A percentile compares a stretch with the other conserved stretches of the same genome.
Evolutionary conservation across 2,329 filamentous ascomycete species (phyloP).

Genomic region (Colletotrichum chlorophyti): DNA sequence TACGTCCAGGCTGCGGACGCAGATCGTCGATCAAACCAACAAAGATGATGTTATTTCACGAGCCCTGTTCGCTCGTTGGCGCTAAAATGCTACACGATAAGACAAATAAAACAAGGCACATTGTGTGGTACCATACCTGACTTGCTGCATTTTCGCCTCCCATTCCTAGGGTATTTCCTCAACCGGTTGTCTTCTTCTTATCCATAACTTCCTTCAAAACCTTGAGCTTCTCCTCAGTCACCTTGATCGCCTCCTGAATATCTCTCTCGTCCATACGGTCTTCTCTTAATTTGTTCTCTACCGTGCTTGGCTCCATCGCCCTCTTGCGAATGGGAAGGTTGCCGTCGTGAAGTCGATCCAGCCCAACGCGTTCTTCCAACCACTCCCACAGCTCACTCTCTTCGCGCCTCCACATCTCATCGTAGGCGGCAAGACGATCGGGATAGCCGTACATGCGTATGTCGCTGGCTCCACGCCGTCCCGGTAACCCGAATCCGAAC

Average conservation of each 20-base stretch:
- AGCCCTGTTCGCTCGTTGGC: conserved; percentile 26
- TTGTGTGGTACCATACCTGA: conserved; percentile 27
- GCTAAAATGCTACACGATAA: conserved; percentile 28
- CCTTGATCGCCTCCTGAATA: conserved; percentile 79
- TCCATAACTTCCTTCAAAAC: conserved; percentile 78
- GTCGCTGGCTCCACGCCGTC: conserved; percentile 35
- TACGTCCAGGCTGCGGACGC: neutral
- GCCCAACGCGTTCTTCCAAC: conserved; percentile 84
- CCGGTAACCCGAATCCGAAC: conserved; percentile 67
- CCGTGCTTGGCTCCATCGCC: conserved; percentile 59
- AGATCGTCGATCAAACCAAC: neutral
- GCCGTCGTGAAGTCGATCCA: conserved; percentile 63
- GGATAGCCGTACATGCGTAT: conserved; percentile 54
- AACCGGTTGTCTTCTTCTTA: conserved; percentile 51
- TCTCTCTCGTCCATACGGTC: conserved; percentile 74
- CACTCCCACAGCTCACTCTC: conserved; percentile 92
- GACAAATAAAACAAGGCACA: conserved; percentile 16
- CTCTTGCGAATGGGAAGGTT: conserved; percentile 50
- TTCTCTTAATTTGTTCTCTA: conserved; percentile 65
- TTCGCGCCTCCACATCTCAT: conserved; percentile 89
- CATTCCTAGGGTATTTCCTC: conserved; percentile 19
- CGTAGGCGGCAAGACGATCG: conserved; percentile 81
- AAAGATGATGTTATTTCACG: conserved; percentile 17
- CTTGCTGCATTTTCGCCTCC: conserved; percentile 10
- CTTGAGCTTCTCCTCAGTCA: conserved; percentile 85